Percentiles rank a stretch among this genome's conserved stretches.
These are phyloP conservation scores for Diplotaxis tenuifolia DNA, from an alignment of 345 rosid genomes.

Conservation along the genomic window DNA sequence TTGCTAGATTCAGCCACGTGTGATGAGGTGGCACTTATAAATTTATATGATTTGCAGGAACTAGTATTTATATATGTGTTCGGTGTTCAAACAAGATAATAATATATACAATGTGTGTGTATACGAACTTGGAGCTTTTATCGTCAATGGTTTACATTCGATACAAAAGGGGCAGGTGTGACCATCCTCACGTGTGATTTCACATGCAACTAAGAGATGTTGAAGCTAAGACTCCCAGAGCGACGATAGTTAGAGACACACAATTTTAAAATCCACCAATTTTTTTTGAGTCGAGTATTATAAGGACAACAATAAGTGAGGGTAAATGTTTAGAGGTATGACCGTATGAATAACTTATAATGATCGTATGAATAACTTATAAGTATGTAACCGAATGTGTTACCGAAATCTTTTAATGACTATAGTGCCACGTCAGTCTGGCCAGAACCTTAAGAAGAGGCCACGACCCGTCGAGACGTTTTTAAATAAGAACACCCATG, in stretches of 20 bases:
- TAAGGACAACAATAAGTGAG: constrained; percentile 19
- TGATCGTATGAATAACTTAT: too few relatives aligned
- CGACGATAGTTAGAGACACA: background rate
- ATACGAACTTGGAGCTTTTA: background rate
- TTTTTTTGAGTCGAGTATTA: background rate
- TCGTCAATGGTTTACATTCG: constrained; percentile 29
- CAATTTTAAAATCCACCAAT: background rate
- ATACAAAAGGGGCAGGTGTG: constrained; percentile 30
- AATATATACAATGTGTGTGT: background rate
- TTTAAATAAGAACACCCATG: constrained; percentile 11
- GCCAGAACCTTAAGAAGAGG: constrained; percentile 20
- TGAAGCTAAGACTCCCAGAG: constrained; percentile 35
- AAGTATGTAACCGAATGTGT: constrained; percentile 22
- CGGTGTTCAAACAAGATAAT: constrained; percentile 17
- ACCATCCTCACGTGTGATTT: background rate
- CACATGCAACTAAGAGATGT: constrained; percentile 47
- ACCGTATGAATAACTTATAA: too few relatives aligned
- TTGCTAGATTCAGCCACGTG: constrained; percentile 40
- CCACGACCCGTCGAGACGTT: constrained; percentile 23
- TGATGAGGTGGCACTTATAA: constrained; percentile 26
- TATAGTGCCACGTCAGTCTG: constrained; percentile 20
- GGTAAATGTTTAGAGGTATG: constrained; percentile 12
- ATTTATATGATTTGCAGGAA: constrained; percentile 11
- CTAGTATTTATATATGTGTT: constrained; percentile 5
- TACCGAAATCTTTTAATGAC: constrained; percentile 9